Evolutionary conservation across 306 rosid genomes (phyloP), one percentile per base, ranked within the genome.

Genomic region (Vigna hirtella): DNA sequence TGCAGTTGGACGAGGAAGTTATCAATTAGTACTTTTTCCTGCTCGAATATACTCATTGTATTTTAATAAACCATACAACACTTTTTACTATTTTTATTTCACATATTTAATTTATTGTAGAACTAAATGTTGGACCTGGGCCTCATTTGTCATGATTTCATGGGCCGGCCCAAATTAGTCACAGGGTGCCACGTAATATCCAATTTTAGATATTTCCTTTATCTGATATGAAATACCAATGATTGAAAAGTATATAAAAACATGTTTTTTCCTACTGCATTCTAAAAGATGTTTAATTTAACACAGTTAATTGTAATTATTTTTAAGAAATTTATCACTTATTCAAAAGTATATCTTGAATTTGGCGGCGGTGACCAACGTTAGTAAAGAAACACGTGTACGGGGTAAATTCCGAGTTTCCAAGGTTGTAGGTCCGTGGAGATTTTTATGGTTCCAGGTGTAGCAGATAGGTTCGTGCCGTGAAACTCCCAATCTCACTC

Each of bases 361-460:
- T 59, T 59, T 59, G 66, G 66, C 66, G 4, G 66, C 42, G 2
- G 66, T 5, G 18, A 14, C 0, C 1, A 13, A 26, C 30, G 38
- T 61, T 61, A 30, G 4, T 13, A 11, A 45, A 45, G 50, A 30
- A 15, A 62, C 72, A 67, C 72, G 72, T 67, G 72, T 67, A 67
- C 72, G 17, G 38, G 51, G 51, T 9, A 65, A 65, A 65, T 38
- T 9, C 70, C 30, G 0, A 17, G 69, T 34, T n/a, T 62, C 22
- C 12, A 62, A 62, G 2, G 47, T 64, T 9, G 50, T 17, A 66
- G 36, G 72, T 11, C 38, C 55, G 12, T 67, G 72, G 20, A 67
- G 72, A 67, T 67, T 43, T 45, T 22, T 67, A 12, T 45, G 17
- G 72, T 47, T 68, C 73, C 56, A 68, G 22, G 42, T 47, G 57